Conservation (phyloP, 1,284 basidiomycete genomes). For the Boletus hoseneyae region DNA sequence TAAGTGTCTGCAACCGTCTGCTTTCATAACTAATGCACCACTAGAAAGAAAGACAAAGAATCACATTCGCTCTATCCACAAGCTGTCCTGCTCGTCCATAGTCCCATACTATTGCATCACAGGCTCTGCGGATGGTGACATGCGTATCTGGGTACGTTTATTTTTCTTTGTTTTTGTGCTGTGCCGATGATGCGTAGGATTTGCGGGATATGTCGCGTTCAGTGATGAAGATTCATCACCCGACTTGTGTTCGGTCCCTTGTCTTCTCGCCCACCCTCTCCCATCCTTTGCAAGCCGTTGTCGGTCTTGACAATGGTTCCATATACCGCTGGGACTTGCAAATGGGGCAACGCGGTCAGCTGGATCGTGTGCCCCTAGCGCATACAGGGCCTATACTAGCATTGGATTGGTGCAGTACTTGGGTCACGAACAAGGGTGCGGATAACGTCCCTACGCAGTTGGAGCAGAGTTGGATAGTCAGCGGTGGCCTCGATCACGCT, state of each 20-base stretch:
- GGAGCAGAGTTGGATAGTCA: conserved; percentile 71
- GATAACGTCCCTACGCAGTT: conserved; percentile 22
- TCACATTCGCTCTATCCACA: conserved; percentile 75
- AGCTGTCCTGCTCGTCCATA: conserved; percentile 58
- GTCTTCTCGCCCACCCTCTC: conserved; percentile 66
- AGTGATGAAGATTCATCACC: conserved; percentile 70
- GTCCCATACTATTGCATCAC: conserved; percentile 73
- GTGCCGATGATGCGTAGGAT: conserved; percentile 49
- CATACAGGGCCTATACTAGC: conserved; percentile 75
- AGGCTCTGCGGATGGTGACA: conserved; percentile 78
- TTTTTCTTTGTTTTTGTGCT: not conserved
- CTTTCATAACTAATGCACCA: conserved; percentile 14
- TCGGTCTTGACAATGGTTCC: conserved; percentile 79
- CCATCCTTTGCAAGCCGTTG: conserved; percentile 66
- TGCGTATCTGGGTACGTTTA: conserved; percentile 73
- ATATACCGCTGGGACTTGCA: conserved; percentile 75
- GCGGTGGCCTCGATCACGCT: conserved; percentile 75
- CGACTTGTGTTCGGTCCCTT: conserved; percentile 67
- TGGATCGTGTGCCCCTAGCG: conserved; percentile 76
- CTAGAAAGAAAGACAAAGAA: conserved; percentile 71
- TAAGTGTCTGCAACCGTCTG: conserved; percentile 33
- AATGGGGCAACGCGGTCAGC: conserved; percentile 64
- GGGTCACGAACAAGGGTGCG: conserved; percentile 15
- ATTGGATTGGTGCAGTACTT: conserved; percentile 67
- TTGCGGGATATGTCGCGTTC: conserved; percentile 68